These are phyloP conservation scores for Colletotrichum tanaceti DNA, from an alignment of 2,329 filamentous ascomycete species.

Conservation along the genomic window DNA sequence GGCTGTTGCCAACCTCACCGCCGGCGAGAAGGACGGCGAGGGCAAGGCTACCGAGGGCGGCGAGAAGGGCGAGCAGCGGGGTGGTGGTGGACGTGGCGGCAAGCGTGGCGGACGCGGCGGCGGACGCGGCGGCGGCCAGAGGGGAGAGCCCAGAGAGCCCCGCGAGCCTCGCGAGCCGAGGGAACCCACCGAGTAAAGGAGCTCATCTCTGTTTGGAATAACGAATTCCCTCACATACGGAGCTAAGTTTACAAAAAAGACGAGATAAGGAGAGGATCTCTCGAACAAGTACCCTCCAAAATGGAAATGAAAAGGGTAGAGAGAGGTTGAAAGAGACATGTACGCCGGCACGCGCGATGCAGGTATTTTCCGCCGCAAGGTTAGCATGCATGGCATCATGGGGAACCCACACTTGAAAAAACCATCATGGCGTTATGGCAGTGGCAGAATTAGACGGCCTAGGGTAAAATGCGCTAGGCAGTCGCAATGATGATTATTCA, in stretches of 20 bases:
- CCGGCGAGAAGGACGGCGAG: conserved; percentile 62
- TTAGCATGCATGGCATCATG: conserved; percentile 41
- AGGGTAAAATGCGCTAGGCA: conserved; percentile 40
- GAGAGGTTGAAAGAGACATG: conserved; percentile 24
- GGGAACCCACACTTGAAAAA: conserved; percentile 40
- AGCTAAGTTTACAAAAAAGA: neutral
- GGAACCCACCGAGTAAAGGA: conserved; percentile 52
- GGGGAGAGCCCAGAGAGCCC: conserved; percentile 54
- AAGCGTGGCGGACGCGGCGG: conserved; percentile 65
- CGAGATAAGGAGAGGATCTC: neutral
- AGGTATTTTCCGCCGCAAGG: conserved; percentile 37
- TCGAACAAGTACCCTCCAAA: conserved; percentile 6
- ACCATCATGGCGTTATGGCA: conserved; percentile 43
- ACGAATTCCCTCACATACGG: conserved; percentile 3
- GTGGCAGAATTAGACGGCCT: conserved; percentile 42
- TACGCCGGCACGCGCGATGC: conserved; percentile 29
- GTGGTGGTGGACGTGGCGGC: conserved; percentile 53
- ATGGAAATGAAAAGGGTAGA: conserved; percentile 5
- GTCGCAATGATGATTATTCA: conserved; percentile 41
- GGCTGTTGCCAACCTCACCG: conserved; percentile 77
- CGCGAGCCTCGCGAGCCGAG: conserved; percentile 57
- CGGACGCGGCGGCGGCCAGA: conserved; percentile 62
- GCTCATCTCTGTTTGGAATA: conserved; percentile 38
- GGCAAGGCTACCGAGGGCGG: conserved; percentile 57
- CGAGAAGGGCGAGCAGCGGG: conserved; percentile 59